Conservation (phyloP, 2,329 filamentous ascomycete genomes). For the Ophiocordyceps robertsii region DNA sequence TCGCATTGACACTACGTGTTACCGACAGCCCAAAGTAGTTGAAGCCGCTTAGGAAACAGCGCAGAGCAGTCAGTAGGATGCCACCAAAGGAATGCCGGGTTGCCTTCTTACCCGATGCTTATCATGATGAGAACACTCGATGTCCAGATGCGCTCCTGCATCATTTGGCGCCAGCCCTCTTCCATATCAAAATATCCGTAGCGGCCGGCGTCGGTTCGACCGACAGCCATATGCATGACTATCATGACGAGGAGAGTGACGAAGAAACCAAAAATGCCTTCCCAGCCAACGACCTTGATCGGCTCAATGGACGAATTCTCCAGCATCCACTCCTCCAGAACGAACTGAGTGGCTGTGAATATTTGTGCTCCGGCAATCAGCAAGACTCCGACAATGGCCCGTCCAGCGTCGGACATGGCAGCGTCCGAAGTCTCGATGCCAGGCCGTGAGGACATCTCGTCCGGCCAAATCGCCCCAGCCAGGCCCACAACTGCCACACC, state of each 20-base stretch:
- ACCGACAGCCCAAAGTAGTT: slow-evolving; percentile 98
- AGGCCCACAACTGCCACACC: slow-evolving; percentile 86
- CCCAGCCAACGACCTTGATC: slow-evolving; percentile 88
- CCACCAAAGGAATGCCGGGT: background rate
- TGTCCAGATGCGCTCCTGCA: slow-evolving; percentile 51
- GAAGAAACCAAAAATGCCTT: slow-evolving; percentile 79
- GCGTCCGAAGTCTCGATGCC: slow-evolving; percentile 22
- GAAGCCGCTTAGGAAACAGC: slow-evolving; percentile 55
- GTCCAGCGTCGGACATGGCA: slow-evolving; percentile 19
- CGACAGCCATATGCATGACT: slow-evolving; percentile 64
- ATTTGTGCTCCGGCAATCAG: slow-evolving; percentile 91
- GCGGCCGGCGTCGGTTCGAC: slow-evolving; percentile 57
- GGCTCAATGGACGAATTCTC: slow-evolving; percentile 55
- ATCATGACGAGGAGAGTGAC: slow-evolving; percentile 71
- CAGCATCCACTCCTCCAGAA: slow-evolving; percentile 87
- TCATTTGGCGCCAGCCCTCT: slow-evolving; percentile 75
- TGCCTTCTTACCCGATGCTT: slow-evolving; percentile 63
- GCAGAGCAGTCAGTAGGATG: background rate
- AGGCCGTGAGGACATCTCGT: slow-evolving; percentile 32
- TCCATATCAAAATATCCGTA: slow-evolving; percentile 83
- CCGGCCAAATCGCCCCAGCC: slow-evolving; percentile 68
- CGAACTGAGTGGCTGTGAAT: slow-evolving; percentile 94
- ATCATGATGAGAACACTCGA: slow-evolving; percentile 91
- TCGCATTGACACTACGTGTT: slow-evolving; percentile 79
- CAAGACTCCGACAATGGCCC: slow-evolving; percentile 67